These are phyloP conservation scores for Haplosporangium gracile DNA, from an alignment of 192 early-diverging fungal genomes.

Conservation along the genomic window DNA sequence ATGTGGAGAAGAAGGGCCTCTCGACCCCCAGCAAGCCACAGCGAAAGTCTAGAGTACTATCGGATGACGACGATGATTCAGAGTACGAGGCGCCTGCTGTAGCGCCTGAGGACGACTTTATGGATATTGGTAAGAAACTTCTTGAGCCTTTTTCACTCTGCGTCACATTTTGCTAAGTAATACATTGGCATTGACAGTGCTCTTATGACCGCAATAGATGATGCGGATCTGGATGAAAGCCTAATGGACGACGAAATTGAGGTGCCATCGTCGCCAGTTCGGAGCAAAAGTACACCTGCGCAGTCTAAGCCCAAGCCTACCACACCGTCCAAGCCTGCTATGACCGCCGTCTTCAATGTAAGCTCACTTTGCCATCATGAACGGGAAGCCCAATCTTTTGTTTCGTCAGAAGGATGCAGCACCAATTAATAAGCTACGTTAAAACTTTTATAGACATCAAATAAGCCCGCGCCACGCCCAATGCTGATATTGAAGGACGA, in stretches of 20 bases:
- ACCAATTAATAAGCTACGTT: background rate
- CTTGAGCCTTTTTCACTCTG: background rate
- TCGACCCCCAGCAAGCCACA: slow-evolving; percentile 12
- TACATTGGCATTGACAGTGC: background rate
- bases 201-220: slow-evolving; percentile 8
- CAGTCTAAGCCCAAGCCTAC: background rate
- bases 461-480: slow-evolving; percentile 18
- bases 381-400: background rate
- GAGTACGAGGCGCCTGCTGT: slow-evolving; percentile 45
- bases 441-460: background rate
- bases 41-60: slow-evolving; percentile 14
- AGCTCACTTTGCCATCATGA: background rate
- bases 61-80: slow-evolving; percentile 43
- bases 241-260: slow-evolving; percentile 30
- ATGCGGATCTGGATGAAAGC: slow-evolving; percentile 12
- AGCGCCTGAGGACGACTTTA: slow-evolving; percentile 46
- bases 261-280: slow-evolving; percentile 22
- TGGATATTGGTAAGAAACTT: slow-evolving; percentile 38
- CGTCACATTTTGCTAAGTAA: background rate
- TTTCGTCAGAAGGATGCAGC: too few relatives aligned
- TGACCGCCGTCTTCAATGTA: slow-evolving; percentile 35
- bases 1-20: background rate
- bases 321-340: slow-evolving; percentile 1
- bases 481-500: slow-evolving; percentile 45
- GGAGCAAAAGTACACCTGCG: background rate